These are phyloP conservation scores for Pleurostoma richardsiae DNA, from an alignment of 2,329 filamentous ascomycete genomes.

Conservation along the genomic window DNA sequence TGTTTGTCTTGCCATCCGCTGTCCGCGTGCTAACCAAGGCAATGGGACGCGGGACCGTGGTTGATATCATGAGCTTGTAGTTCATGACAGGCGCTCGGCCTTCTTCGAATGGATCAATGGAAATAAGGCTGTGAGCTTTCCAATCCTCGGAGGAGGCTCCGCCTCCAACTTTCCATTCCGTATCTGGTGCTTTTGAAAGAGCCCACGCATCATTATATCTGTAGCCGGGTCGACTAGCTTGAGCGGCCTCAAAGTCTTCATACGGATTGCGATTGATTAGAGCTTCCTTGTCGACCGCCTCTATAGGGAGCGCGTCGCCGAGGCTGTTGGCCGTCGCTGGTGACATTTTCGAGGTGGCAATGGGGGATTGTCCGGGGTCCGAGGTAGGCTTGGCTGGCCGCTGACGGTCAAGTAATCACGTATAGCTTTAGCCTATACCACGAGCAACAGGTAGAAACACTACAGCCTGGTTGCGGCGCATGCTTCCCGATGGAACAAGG, in stretches of 20 bases:
- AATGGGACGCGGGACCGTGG: slow-evolving; percentile 78
- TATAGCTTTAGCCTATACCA: too few species aligned
- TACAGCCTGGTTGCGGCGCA: too few species aligned
- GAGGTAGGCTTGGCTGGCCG: too few species aligned
- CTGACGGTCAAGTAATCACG: too few species aligned
- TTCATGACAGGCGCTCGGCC: slow-evolving; percentile 66
- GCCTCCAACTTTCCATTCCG: slow-evolving; percentile 55
- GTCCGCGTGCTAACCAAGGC: slow-evolving; percentile 53
- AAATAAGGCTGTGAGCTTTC: slow-evolving; percentile 52
- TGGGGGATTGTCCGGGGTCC: too few species aligned
- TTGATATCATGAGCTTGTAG: slow-evolving; percentile 91
- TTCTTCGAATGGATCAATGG: slow-evolving; percentile 75
- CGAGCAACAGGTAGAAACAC: too few species aligned
- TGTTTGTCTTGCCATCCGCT: slow-evolving; percentile 58
- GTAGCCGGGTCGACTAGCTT: slow-evolving; percentile 50
- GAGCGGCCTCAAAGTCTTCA: slow-evolving; percentile 69
- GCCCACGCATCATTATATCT: neutral
- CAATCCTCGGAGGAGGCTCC: slow-evolving; percentile 51
- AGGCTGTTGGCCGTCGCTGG: neutral
- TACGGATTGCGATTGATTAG: slow-evolving; percentile 60
- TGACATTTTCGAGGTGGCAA: neutral
- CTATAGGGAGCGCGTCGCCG: slow-evolving; percentile 2
- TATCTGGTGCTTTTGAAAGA: neutral
- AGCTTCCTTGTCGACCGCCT: slow-evolving; percentile 17
- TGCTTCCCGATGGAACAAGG: too few species aligned